phyloP scores from a whole-genome alignment of 345 rosid genomes.

The Eucalyptus curtisii region DNA sequence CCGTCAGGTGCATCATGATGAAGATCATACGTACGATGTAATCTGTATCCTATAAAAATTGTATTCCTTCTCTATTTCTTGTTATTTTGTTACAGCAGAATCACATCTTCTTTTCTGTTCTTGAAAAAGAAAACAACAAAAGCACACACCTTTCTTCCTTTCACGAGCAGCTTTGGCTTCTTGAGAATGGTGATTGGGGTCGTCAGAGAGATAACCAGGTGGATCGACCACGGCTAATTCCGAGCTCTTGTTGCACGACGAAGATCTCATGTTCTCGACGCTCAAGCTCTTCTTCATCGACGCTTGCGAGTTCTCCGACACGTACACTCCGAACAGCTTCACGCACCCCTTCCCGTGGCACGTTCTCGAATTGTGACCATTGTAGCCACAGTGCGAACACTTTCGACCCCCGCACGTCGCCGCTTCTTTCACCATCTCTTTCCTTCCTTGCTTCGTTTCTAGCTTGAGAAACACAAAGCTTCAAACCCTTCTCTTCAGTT shows the following conservation, averaged over 20 bases:
- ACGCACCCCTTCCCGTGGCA: constrained; percentile 5
- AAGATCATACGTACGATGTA: background rate
- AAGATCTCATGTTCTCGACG: constrained; percentile 3
- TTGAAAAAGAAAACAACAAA: background rate
- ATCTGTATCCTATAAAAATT: background rate
- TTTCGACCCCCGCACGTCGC: constrained; percentile 21
- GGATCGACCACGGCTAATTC: background rate
- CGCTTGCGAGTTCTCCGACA: constrained; percentile 1
- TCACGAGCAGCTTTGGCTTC: background rate
- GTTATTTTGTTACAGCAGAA: background rate
- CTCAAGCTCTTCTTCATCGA: background rate
- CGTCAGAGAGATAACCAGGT: constrained; percentile 31
- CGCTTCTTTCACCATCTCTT: background rate
- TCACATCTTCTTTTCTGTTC: background rate
- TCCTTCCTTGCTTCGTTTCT: background rate
- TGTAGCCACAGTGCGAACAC: constrained; percentile 54
- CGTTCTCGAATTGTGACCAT: constrained; percentile 52
- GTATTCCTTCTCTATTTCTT: background rate
- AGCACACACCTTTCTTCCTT: constrained; percentile 34
- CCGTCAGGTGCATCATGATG: background rate
- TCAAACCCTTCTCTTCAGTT: background rate
- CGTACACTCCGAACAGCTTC: background rate
- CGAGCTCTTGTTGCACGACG: background rate
- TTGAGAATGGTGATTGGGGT: background rate
- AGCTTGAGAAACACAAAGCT: background rate